Evolutionary conservation across 2,329 filamentous ascomycete species (phyloP).

Genomic region (Helicocarpus griseus): DNA sequence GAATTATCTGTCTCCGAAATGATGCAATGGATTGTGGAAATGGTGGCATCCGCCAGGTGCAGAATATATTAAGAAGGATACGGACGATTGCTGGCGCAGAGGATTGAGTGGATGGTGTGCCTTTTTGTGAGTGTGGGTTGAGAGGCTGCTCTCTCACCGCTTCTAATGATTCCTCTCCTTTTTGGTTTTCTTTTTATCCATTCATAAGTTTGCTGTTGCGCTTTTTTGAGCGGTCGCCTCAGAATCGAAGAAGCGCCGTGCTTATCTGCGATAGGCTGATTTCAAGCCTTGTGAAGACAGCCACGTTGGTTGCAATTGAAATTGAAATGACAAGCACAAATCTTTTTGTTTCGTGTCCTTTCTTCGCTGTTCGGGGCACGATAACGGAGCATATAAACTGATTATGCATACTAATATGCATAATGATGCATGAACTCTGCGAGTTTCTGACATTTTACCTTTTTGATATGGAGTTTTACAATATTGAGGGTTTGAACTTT

Average conservation of each 20-base stretch:
- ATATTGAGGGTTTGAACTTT: too few relatives aligned
- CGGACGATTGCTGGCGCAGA: background rate
- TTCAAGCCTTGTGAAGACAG: background rate
- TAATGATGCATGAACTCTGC: too few relatives aligned
- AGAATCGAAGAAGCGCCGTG: background rate
- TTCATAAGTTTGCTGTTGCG: background rate
- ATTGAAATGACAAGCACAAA: background rate
- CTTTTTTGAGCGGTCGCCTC: background rate
- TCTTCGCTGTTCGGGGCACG: too few relatives aligned
- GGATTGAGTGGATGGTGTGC: background rate
- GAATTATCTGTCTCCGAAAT: constrained; percentile 9
- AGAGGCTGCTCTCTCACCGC: background rate
- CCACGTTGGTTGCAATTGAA: constrained; percentile 4
- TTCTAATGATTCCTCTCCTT: background rate
- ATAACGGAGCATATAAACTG: too few relatives aligned
- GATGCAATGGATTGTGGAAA: constrained; percentile 10
- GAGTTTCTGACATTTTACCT: too few relatives aligned
- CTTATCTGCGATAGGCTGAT: background rate
- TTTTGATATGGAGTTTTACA: too few relatives aligned
- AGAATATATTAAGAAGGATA: constrained; percentile 2
- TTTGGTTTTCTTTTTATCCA: background rate
- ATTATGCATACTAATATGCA: too few relatives aligned
- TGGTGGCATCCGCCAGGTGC: constrained; percentile 6
- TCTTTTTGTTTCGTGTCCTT: background rate
- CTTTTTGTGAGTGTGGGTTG: background rate